Evolutionary conservation across 805 yeast genomes (phyloP).

Genomic region (Citeromyces matritensis): DNA sequence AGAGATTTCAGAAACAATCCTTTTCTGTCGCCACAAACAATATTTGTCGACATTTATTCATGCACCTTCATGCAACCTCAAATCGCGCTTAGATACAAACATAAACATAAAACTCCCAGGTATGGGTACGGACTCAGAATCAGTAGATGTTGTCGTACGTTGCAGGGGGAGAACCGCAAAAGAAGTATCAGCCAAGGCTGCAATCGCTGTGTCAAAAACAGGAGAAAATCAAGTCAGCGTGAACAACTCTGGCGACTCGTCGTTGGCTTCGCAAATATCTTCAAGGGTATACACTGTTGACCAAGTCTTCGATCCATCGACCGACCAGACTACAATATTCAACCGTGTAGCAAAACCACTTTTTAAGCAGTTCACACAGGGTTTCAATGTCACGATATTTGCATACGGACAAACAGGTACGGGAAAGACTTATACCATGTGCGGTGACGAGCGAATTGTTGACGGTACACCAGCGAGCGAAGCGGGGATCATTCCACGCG

Average conservation of each 20-base stretch:
- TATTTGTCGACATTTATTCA: too few species aligned
- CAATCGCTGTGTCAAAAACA: conserved; percentile 31
- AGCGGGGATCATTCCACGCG: conserved; percentile 37
- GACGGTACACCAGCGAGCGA: conserved; percentile 6
- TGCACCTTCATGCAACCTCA: too few species aligned
- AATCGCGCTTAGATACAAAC: neutral
- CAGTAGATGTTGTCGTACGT: conserved; percentile 36
- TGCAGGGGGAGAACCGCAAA: conserved; percentile 33
- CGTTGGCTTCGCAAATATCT: conserved; percentile 9
- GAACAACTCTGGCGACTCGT: conserved; percentile 10
- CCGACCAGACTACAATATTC: conserved; percentile 30
- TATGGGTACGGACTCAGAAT: too few species aligned
- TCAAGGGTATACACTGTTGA: conserved; percentile 31
- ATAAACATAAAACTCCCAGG: too few species aligned
- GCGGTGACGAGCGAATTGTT: conserved; percentile 19
- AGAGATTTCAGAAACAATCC: too few species aligned
- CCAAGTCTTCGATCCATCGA: conserved; percentile 37
- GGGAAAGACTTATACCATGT: conserved; percentile 48
- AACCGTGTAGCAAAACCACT: conserved; percentile 29
- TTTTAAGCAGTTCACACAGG: conserved; percentile 30
- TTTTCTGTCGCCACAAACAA: too few species aligned
- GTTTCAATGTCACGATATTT: conserved; percentile 38
- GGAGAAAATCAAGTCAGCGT: conserved; percentile 12
- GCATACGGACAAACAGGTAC: conserved; percentile 54
- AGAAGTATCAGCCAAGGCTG: conserved; percentile 27